phyloP scores from a whole-genome alignment of 2,329 filamentous ascomycete species.

The Ophiostoma populinum region DNA sequence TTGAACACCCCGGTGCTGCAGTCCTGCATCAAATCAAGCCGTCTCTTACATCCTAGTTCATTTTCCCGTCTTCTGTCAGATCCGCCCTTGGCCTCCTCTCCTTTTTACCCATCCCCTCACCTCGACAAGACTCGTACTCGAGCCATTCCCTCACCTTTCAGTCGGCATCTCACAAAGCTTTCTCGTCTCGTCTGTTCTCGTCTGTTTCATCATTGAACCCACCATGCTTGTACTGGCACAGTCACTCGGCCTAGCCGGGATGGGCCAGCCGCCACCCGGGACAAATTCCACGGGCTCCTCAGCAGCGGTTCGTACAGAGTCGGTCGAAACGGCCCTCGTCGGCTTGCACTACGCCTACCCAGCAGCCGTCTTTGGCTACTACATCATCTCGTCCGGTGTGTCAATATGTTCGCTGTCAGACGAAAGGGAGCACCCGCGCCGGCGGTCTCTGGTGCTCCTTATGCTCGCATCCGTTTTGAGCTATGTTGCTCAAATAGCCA shows the following conservation, averaged over 20 bases:
- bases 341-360: conserved; percentile 42
- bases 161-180: too few relatives aligned
- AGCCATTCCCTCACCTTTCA: too few relatives aligned
- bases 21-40: too few relatives aligned
- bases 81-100: too few relatives aligned
- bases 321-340: conserved; percentile 19
- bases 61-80: too few relatives aligned
- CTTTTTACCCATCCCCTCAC: too few relatives aligned
- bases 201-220: background rate
- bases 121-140: too few relatives aligned
- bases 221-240: background rate
- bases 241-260: background rate
- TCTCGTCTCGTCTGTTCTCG: background rate
- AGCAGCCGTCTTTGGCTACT: conserved; percentile 37
- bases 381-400: conserved; percentile 30
- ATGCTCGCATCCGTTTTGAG: conserved; percentile 26
- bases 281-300: too few relatives aligned
- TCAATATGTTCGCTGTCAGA: conserved; percentile 32
- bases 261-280: too few relatives aligned
- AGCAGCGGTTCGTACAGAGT: conserved; percentile 4
- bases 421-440: conserved; percentile 22
- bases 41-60: too few relatives aligned
- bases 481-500: conserved; percentile 29
- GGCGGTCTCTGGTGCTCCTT: conserved; percentile 25
- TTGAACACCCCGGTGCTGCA: too few relatives aligned